Evolutionary conservation across 108 stramenopile species (phyloP).

Genomic region (Nitzschia palea): DNA sequence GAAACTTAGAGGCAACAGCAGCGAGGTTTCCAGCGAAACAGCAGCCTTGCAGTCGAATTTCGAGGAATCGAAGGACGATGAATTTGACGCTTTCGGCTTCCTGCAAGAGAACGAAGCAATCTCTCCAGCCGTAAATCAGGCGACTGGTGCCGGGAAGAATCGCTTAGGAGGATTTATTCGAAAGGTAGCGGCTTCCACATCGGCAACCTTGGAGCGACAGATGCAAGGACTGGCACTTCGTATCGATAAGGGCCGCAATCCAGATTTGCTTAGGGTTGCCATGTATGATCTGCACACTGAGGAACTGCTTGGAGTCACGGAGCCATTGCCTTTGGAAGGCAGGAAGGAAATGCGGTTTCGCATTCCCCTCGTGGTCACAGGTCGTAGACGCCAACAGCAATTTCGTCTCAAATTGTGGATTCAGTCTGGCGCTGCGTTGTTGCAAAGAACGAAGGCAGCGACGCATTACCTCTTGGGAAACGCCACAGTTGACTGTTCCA

Average conservation of each 20-base stretch:
- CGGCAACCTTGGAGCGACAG: slow-evolving; percentile 52
- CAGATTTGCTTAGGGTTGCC: slow-evolving; percentile 58
- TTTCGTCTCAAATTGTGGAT: slow-evolving; percentile 44
- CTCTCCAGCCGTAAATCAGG: neutral
- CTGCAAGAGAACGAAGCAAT: slow-evolving; percentile 27
- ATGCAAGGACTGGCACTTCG: slow-evolving; percentile 69
- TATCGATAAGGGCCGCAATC: slow-evolving; percentile 72
- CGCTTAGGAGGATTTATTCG: slow-evolving; percentile 45
- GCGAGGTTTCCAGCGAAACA: neutral
- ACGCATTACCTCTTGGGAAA: slow-evolving; percentile 41
- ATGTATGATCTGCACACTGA: slow-evolving; percentile 47
- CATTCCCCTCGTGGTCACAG: slow-evolving; percentile 63
- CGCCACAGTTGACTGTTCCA: slow-evolving; percentile 11
- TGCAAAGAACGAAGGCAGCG: slow-evolving; percentile 30
- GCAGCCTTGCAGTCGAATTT: neutral
- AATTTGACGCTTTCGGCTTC: slow-evolving; percentile 39
- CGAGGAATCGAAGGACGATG: slow-evolving; percentile 15
- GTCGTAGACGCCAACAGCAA: slow-evolving; percentile 28
- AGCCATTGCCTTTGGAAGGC: slow-evolving; percentile 33
- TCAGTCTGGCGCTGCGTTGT: slow-evolving; percentile 30
- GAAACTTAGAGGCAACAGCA: slow-evolving; percentile 28
- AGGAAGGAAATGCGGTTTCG: slow-evolving; percentile 46
- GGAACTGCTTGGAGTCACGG: slow-evolving; percentile 37
- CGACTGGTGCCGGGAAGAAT: neutral
- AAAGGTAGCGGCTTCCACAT: slow-evolving; percentile 62